Evolutionary conservation across 148 eudicot genomes (phyloP).

Genomic region (Nepenthes gracilis): DNA sequence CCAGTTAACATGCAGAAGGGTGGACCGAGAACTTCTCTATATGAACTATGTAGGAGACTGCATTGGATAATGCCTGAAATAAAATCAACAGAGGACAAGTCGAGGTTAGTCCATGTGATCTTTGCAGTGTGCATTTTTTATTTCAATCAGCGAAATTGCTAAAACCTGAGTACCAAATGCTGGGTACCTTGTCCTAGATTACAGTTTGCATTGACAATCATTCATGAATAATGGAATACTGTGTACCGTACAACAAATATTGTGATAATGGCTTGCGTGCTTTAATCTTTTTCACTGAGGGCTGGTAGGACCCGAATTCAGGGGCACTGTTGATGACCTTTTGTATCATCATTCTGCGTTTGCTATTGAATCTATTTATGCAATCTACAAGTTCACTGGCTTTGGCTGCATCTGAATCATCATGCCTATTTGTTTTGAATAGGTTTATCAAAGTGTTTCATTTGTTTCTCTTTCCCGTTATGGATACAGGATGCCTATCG

Average conservation of each 20-base stretch:
- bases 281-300: no score
- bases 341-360: no score
- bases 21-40: slow-evolving; percentile 61
- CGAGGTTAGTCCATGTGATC: slow-evolving; percentile 27
- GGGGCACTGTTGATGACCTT: no score
- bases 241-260: no score
- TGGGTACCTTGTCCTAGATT: no score
- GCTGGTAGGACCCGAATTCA: no score
- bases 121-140: not conserved
- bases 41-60: slow-evolving; percentile 48
- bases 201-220: no score
- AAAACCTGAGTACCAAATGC: not conserved
- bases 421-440: not conserved
- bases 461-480: not conserved
- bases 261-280: no score
- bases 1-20: slow-evolving; percentile 62
- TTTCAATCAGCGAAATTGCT: not conserved
- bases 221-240: no score
- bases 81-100: slow-evolving; percentile 41
- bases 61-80: slow-evolving; percentile 88
- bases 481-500: slow-evolving; percentile 40
- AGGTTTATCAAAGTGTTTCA: not conserved
- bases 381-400: not conserved
- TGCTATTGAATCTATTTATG: no score
- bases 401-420: not conserved